Percentiles rank a stretch among this genome's conserved stretches.
Conservation (phyloP, 441 rosid species). For the Iberis amara region DNA sequence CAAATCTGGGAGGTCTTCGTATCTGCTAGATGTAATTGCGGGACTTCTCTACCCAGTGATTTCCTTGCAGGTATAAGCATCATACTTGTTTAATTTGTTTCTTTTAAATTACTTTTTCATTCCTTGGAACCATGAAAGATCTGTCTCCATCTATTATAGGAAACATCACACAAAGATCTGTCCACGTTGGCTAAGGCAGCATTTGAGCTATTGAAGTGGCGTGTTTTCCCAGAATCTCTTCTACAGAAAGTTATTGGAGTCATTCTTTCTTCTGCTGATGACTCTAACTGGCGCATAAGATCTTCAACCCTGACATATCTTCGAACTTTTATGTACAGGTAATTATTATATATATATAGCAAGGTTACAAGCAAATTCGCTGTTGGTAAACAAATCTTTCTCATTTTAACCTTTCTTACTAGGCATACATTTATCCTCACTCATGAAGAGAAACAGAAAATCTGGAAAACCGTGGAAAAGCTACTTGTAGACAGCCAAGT, state of each 20-base stretch:
- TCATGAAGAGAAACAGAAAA: constrained; percentile 57
- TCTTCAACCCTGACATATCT: constrained; percentile 90
- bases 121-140: constrained; percentile 23
- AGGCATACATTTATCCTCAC: constrained; percentile 92
- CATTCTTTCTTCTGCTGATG: constrained; percentile 68
- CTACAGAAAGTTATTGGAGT: constrained; percentile 66
- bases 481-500: constrained; percentile 92
- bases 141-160: constrained; percentile 44
- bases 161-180: constrained; percentile 93
- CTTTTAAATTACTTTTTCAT: constrained; percentile 9
- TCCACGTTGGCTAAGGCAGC: constrained; percentile 94
- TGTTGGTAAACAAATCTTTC: constrained; percentile 4
- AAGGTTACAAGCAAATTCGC: constrained; percentile 14
- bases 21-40: constrained; percentile 72
- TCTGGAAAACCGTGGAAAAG: constrained; percentile 80
- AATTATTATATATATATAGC: constrained; percentile 24
- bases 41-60: constrained; percentile 80
- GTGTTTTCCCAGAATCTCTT: constrained; percentile 72
- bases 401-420: constrained; percentile 23
- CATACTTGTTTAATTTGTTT: constrained; percentile 2
- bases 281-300: constrained; percentile 95
- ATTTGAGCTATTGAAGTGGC: constrained; percentile 93
- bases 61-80: constrained; percentile 72
- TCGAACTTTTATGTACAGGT: constrained; percentile 97
- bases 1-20: constrained; percentile 96